Conservation (phyloP, 1,284 basidiomycete species). For the Rhodotorula sp. region DNA sequence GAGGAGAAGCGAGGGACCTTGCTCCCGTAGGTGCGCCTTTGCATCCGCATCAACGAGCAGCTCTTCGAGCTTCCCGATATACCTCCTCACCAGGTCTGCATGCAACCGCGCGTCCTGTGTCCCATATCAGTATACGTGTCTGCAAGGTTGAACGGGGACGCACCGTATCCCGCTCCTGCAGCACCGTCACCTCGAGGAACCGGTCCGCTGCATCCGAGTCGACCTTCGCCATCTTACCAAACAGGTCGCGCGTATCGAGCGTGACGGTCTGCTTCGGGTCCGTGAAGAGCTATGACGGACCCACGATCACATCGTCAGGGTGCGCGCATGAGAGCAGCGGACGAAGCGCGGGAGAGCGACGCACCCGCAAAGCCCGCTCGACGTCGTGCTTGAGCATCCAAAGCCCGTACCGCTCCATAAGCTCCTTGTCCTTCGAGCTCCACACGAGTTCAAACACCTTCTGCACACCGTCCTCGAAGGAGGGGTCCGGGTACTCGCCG, state of each 20-base stretch:
- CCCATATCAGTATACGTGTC: background rate
- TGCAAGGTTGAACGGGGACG: background rate
- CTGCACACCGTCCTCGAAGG: slow-evolving; percentile 66
- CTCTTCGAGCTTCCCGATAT: slow-evolving; percentile 25
- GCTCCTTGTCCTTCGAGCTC: slow-evolving; percentile 61
- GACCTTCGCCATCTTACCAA: slow-evolving; percentile 50
- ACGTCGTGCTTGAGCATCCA: slow-evolving; percentile 75
- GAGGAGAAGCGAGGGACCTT: slow-evolving; percentile 14
- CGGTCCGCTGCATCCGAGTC: slow-evolving; percentile 61
- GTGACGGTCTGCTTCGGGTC: slow-evolving; percentile 59
- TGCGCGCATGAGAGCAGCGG: slow-evolving; percentile 6
- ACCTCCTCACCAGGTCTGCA: slow-evolving; percentile 40
- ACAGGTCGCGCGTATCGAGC: slow-evolving; percentile 52
- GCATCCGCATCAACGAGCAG: slow-evolving; percentile 51
- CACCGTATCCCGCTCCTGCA: slow-evolving; percentile 64
- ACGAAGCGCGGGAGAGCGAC: slow-evolving; percentile 19
- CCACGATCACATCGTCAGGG: background rate
- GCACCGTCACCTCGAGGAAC: slow-evolving; percentile 77
- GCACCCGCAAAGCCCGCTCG: slow-evolving; percentile 70
- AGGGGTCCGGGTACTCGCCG: slow-evolving; percentile 65
- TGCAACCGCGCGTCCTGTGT: slow-evolving; percentile 30
- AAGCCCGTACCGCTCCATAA: slow-evolving; percentile 72
- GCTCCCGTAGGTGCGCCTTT: slow-evolving; percentile 33
- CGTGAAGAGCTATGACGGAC: slow-evolving; percentile 56
- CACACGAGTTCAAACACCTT: slow-evolving; percentile 68